These are phyloP conservation scores for Fomitiporia mediterranea DNA, from an alignment of 1,284 basidiomycete species.

Conservation along the genomic window DNA sequence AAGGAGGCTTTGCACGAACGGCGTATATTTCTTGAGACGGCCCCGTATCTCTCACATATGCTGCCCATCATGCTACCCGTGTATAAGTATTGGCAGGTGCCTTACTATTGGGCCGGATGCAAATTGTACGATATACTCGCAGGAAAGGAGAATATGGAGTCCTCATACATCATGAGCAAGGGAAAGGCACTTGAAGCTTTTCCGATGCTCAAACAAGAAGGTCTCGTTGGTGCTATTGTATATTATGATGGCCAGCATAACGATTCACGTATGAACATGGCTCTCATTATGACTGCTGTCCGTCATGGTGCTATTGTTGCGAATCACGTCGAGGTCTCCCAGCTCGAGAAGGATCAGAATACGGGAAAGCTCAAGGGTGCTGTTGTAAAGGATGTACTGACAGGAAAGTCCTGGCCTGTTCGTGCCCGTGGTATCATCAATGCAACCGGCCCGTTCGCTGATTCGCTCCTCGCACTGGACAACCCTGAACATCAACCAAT, in stretches of 20 bases:
- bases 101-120: slow-evolving; percentile 94
- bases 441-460: slow-evolving; percentile 93
- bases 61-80: slow-evolving; percentile 89
- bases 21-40: slow-evolving; percentile 90
- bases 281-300: slow-evolving; percentile 90
- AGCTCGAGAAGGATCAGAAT: slow-evolving; percentile 51
- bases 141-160: slow-evolving; percentile 96
- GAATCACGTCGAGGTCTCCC: slow-evolving; percentile 88
- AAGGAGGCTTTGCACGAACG: slow-evolving; percentile 92
- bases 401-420: slow-evolving; percentile 80
- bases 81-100: slow-evolving; percentile 89
- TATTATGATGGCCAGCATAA: slow-evolving; percentile 99
- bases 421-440: slow-evolving; percentile 92
- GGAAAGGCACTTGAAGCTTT: slow-evolving; percentile 92
- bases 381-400: slow-evolving; percentile 77
- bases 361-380: slow-evolving; percentile 73
- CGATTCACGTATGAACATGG: slow-evolving; percentile 97
- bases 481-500: slow-evolving; percentile 81
- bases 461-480: slow-evolving; percentile 84
- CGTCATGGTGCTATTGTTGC: slow-evolving; percentile 87
- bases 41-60: slow-evolving; percentile 90
- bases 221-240: slow-evolving; percentile 90
- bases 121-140: slow-evolving; percentile 97
- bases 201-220: slow-evolving; percentile 94
- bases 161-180: slow-evolving; percentile 90